phyloP scores from a whole-genome alignment of 2,329 filamentous ascomycete species.

The Aspergillus ruber region DNA sequence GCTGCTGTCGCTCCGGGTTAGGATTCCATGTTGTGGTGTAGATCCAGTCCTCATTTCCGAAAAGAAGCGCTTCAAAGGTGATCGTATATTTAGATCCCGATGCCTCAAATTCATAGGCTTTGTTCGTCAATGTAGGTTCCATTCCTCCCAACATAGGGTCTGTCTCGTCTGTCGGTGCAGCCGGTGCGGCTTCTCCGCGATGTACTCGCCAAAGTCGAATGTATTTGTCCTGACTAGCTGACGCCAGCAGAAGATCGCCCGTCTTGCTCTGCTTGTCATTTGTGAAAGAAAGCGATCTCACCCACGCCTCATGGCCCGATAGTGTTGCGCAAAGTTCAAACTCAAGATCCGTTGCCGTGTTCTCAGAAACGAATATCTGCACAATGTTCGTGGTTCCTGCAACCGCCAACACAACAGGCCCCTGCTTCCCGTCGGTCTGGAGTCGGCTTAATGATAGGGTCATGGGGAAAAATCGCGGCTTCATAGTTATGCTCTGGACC shows the following conservation, averaged over 20 bases:
- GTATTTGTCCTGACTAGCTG: conserved; percentile 96
- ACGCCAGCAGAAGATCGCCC: conserved; percentile 75
- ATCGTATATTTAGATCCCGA: conserved; percentile 62
- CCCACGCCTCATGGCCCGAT: conserved; percentile 89
- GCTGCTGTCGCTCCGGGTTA: conserved; percentile 53
- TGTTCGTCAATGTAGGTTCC: conserved; percentile 77
- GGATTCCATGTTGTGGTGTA: conserved; percentile 76
- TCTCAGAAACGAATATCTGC: conserved; percentile 65
- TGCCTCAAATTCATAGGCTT: conserved; percentile 69
- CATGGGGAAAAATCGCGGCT: conserved; percentile 76
- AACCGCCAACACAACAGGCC: conserved; percentile 63
- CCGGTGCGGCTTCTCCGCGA: conserved; percentile 59
- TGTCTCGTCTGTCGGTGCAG: conserved; percentile 33
- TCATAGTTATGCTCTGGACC: conserved; percentile 64
- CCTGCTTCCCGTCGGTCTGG: conserved; percentile 42
- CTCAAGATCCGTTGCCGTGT: conserved; percentile 31
- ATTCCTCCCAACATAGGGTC: conserved; percentile 32
- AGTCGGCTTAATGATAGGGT: conserved; percentile 63
- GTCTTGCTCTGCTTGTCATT: conserved; percentile 49
- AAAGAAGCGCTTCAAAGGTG: conserved; percentile 86
- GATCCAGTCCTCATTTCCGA: conserved; percentile 98
- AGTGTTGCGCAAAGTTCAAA: conserved; percentile 73
- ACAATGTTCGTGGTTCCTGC: conserved; percentile 78
- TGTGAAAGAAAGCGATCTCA: conserved; percentile 75
- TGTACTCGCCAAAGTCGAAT: conserved; percentile 87